phyloP scores from a whole-genome alignment of 768 basidiomycete species.

The Podaxis rugospora region DNA sequence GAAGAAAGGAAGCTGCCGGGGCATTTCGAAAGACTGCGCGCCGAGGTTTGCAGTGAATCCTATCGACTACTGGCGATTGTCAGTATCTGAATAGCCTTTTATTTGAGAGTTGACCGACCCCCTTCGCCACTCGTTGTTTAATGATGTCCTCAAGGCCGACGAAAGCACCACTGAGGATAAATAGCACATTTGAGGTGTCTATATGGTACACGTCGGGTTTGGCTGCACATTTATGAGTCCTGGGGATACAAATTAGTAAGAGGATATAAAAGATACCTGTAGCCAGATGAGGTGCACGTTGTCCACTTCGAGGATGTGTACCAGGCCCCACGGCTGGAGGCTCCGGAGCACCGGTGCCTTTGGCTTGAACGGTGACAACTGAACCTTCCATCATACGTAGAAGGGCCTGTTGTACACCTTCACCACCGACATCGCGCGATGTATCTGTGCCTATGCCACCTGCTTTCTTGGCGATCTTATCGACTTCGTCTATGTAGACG shows the following conservation, averaged over 20 bases:
- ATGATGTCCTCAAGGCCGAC: slow-evolving; percentile 86
- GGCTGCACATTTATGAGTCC: slow-evolving; percentile 20
- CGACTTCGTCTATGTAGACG: slow-evolving; percentile 94
- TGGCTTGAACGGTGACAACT: slow-evolving; percentile 75
- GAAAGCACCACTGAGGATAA: slow-evolving; percentile 93
- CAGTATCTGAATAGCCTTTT: slow-evolving; percentile 3
- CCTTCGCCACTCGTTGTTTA: slow-evolving; percentile 75
- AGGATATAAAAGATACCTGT: slow-evolving; percentile 21
- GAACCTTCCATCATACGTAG: slow-evolving; percentile 95
- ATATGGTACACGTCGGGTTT: slow-evolving; percentile 72
- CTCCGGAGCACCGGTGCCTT: slow-evolving; percentile 47
- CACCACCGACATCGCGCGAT: slow-evolving; percentile 87
- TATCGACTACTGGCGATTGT: slow-evolving; percentile 60
- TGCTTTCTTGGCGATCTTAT: slow-evolving; percentile 80
- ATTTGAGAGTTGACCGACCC: slow-evolving; percentile 46
- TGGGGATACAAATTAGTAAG: not conserved
- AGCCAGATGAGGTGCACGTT: slow-evolving; percentile 40
- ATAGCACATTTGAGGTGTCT: slow-evolving; percentile 90
- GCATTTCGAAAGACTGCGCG: slow-evolving; percentile 31
- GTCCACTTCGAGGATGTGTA: slow-evolving; percentile 44
- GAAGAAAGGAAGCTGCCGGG: slow-evolving; percentile 59
- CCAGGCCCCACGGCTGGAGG: slow-evolving; percentile 39
- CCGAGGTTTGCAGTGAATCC: slow-evolving; percentile 56
- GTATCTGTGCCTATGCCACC: slow-evolving; percentile 54
- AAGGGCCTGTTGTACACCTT: slow-evolving; percentile 93